Percentiles rank a stretch among this genome's conserved stretches.
phyloP scores from a whole-genome alignment of 1,284 basidiomycete species.

The Vanrija sp. region DNA sequence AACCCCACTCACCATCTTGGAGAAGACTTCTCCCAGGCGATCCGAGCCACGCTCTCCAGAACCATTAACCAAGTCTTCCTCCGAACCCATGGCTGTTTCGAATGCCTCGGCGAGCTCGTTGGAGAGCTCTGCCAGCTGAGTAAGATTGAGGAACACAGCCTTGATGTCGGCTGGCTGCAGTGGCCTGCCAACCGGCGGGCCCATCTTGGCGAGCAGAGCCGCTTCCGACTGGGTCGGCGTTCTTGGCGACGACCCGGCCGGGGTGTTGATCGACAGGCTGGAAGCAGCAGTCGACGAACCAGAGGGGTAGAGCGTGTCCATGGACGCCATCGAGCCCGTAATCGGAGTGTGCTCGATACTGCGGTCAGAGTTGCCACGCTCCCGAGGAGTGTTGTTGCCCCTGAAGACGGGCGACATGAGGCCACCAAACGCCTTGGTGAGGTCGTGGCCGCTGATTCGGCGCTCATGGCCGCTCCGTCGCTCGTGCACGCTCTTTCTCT shows the following conservation, averaged over 20 bases:
- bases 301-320: no score
- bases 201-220: neutral
- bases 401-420: constrained; percentile 11
- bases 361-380: neutral
- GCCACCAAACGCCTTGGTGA: constrained; percentile 10
- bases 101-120: constrained; percentile 57
- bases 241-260: no score
- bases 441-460: constrained; percentile 12
- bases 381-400: neutral
- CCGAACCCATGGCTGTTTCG: constrained; percentile 43
- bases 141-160: constrained; percentile 74
- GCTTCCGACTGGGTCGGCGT: no score
- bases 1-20: constrained; percentile 58
- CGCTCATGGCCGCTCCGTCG: constrained; percentile 11
- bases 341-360: no score
- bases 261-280: no score
- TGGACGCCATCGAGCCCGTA: no score
- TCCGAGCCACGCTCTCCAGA: constrained; percentile 58
- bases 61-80: constrained; percentile 52
- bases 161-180: constrained; percentile 68
- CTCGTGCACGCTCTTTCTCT: neutral
- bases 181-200: constrained; percentile 48
- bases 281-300: no score
- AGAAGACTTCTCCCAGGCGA: constrained; percentile 70
- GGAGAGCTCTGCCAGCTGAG: constrained; percentile 67